Percentiles rank a stretch among this genome's conserved stretches.
These are phyloP conservation scores for Nicotiana paniculata DNA, from an alignment of 257 asterid species.

Conservation along the genomic window DNA sequence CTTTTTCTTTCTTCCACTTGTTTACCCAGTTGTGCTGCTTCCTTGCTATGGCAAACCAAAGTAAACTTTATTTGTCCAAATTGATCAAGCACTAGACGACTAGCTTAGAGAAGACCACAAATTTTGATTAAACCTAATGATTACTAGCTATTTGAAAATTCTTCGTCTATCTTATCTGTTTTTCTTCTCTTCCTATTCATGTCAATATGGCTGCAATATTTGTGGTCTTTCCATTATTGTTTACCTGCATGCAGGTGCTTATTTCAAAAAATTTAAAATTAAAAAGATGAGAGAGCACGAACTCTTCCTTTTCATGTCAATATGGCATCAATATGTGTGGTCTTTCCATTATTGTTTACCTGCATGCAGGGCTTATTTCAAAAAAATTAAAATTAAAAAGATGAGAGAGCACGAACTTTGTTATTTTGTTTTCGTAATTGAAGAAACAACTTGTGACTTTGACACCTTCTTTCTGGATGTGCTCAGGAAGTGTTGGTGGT, in stretches of 20 bases:
- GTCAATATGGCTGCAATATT: not conserved
- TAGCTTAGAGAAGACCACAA: not conserved
- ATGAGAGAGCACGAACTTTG: not conserved
- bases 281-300: not conserved
- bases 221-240: not conserved
- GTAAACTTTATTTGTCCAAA: not conserved
- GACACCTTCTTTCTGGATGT: constrained; percentile 2
- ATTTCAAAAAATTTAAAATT: not conserved
- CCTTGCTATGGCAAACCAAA: not conserved
- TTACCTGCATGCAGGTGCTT: not conserved
- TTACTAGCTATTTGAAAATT: not conserved
- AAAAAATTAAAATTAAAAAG: not conserved
- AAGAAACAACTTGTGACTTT: not conserved
- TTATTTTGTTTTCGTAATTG: not conserved
- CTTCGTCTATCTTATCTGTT: not conserved
- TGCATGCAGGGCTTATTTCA: not conserved
- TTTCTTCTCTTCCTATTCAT: not conserved
- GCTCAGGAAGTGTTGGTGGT: constrained; percentile 70
- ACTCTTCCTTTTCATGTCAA: not conserved
- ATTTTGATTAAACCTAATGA: not conserved
- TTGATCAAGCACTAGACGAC: not conserved
- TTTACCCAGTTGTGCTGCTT: not conserved
- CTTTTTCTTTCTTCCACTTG: not conserved
- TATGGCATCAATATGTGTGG: not conserved
- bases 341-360: not conserved